Percentiles rank a stretch among this genome's conserved stretches.
phyloP scores from a whole-genome alignment of 805 yeast species.

The Clavispora fructus region DNA sequence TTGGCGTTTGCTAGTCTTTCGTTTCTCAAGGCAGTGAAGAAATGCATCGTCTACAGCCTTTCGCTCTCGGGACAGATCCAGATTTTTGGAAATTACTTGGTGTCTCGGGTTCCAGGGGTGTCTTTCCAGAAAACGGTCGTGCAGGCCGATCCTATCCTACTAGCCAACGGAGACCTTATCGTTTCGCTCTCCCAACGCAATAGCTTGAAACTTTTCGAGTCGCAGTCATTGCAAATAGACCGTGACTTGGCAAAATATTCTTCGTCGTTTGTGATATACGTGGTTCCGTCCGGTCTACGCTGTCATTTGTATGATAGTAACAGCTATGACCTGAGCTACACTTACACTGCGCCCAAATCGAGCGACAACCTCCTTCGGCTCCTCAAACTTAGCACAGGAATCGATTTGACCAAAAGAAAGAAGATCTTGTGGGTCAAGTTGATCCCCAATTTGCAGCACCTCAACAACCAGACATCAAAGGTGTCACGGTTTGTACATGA shows the following conservation, averaged over 20 bases:
- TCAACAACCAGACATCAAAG: constrained; percentile 63
- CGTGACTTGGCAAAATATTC: constrained; percentile 6
- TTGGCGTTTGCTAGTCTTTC: constrained; percentile 31
- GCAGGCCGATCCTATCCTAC: constrained; percentile 34
- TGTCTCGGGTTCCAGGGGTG: constrained; percentile 5
- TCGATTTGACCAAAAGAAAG: constrained; percentile 19
- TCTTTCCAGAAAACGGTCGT: constrained; percentile 18
- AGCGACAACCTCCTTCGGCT: constrained; percentile 25
- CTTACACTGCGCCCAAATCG: constrained; percentile 21
- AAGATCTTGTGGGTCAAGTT: constrained; percentile 57
- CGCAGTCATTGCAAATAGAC: constrained; percentile 17
- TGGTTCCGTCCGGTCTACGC: constrained; percentile 39
- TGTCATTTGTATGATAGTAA: constrained; percentile 35
- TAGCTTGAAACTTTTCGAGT: constrained; percentile 21
- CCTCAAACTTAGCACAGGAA: constrained; percentile 27
- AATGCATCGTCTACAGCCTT: constrained; percentile 29
- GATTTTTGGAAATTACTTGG: constrained; percentile 35
- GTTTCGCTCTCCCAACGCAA: constrained; percentile 24
- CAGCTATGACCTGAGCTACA: constrained; percentile 19
- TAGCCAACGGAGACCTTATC: constrained; percentile 36
- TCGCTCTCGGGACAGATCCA: constrained; percentile 20
- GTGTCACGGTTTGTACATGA: constrained; percentile 53
- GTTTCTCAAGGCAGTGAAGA: constrained; percentile 37
- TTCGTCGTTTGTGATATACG: constrained; percentile 31
- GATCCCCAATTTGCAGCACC: constrained; percentile 61